Percentiles rank a stretch among this genome's conserved stretches.
Evolutionary conservation across 176 grass and related monocot genomes (phyloP).

Genomic region (bread wheat (Triticum aestivum)): DNA sequence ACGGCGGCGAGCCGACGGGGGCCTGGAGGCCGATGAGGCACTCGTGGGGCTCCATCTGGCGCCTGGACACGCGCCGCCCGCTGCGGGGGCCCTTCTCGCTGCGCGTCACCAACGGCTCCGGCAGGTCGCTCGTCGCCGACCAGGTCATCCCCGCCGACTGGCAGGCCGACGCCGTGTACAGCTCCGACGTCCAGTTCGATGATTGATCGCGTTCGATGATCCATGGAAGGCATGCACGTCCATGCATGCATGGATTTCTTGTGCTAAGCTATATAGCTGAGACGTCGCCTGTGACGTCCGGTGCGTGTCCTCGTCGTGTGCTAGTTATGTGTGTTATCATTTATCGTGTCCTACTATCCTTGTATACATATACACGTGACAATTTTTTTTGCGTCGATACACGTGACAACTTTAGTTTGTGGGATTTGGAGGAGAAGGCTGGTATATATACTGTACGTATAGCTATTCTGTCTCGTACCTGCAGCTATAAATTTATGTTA

Average conservation of each 20-base stretch:
- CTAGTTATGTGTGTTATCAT: no score
- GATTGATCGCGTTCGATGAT: neutral
- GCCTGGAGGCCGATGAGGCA: slow-evolving; percentile 41
- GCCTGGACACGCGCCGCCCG: slow-evolving; percentile 41
- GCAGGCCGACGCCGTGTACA: slow-evolving; percentile 40
- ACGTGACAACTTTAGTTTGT: no score
- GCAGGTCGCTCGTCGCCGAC: slow-evolving; percentile 45
- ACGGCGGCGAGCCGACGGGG: slow-evolving; percentile 2
- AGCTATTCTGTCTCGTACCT: no score
- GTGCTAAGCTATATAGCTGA: neutral
- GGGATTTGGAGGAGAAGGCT: no score
- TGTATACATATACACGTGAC: no score
- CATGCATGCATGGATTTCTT: neutral
- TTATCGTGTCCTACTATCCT: no score
- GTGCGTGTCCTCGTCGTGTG: no score
- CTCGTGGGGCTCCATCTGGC: slow-evolving; percentile 62
- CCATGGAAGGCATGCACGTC: neutral
- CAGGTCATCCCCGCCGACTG: slow-evolving; percentile 56
- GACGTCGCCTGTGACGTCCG: neutral
- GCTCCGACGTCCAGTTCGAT: slow-evolving; percentile 28
- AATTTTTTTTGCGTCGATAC: no score
- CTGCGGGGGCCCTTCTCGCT: slow-evolving; percentile 61
- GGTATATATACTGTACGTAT: no score
- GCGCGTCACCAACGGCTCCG: slow-evolving; percentile 33
- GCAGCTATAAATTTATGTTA: no score